Percentiles rank a stretch among this genome's conserved stretches.
Evolutionary conservation across 225 moss, liverwort and hornwort species (phyloP).

Genomic region (Asterella californica): DNA sequence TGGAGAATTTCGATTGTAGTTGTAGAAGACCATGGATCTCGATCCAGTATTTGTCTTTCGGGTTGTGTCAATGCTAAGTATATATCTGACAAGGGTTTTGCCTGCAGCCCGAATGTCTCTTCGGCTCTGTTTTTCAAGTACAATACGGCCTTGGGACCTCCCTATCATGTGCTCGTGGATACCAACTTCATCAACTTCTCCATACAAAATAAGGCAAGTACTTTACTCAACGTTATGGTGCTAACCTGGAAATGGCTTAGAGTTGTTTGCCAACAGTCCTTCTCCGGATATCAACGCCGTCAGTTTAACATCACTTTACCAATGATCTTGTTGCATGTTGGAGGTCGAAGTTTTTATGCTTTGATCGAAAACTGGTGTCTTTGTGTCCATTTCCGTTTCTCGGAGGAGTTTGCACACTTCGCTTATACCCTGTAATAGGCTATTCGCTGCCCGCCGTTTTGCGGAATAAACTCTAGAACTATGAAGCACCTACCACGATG

Average conservation of each 20-base stretch:
- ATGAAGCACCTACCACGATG: not conserved
- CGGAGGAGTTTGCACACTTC: not conserved
- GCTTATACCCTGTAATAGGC: not conserved
- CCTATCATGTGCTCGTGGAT: constrained; percentile 92
- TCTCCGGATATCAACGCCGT: no score
- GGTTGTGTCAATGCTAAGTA: not conserved
- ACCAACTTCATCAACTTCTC: constrained; percentile 99
- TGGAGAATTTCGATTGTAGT: no score
- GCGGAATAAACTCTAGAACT: not conserved
- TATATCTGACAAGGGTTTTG: not conserved
- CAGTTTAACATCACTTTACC: not conserved
- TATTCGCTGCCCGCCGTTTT: not conserved
- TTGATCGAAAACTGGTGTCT: not conserved
- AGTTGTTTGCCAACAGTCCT: not conserved
- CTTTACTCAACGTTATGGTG: not conserved
- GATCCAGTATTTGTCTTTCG: not conserved
- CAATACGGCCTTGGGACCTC: constrained; percentile 89
- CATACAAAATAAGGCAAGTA: constrained; percentile 90
- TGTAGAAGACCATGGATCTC: not conserved
- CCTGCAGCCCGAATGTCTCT: constrained; percentile 80
- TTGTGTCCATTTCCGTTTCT: not conserved
- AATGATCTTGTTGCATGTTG: not conserved
- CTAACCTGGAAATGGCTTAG: not conserved
- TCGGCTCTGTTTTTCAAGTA: constrained; percentile 91
- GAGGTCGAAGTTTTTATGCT: not conserved